Evolutionary conservation across 768 basidiomycete species (phyloP).

Genomic region (Suillus hirtellus): DNA sequence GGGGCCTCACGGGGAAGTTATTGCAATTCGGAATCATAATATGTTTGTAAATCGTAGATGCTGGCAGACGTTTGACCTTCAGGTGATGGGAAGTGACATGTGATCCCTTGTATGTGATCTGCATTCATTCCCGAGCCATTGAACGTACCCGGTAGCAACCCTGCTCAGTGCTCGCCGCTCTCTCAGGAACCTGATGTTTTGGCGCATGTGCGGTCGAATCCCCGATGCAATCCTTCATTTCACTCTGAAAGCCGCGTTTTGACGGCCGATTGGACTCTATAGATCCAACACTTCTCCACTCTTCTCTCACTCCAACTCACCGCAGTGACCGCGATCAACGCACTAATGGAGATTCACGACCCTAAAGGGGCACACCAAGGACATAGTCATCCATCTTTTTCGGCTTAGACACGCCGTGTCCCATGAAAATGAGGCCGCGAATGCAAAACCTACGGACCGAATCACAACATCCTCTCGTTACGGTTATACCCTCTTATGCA

Average conservation of each 20-base stretch:
- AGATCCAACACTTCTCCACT: constrained; percentile 15
- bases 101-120: constrained; percentile 24
- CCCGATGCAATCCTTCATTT: constrained; percentile 16
- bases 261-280: constrained; percentile 12
- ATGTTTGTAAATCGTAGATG: constrained; percentile 6
- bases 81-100: constrained; percentile 3
- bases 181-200: constrained; percentile 28
- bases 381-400: constrained; percentile 23
- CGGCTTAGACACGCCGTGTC: constrained; percentile 25
- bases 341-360: constrained; percentile 38
- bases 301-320: constrained; percentile 42
- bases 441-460: constrained; percentile 23
- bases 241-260: constrained; percentile 17
- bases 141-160: constrained; percentile 7
- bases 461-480: constrained; percentile 21
- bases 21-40: constrained; percentile 16
- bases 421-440: constrained; percentile 32
- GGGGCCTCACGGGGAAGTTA: constrained; percentile 21
- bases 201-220: constrained; percentile 1
- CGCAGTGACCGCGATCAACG: constrained; percentile 42
- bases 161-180: constrained; percentile 23
- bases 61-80: constrained; percentile 8
- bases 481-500: constrained; percentile 14
- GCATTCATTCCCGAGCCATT: constrained; percentile 34
- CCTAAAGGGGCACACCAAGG: constrained; percentile 36